Evolutionary conservation across 2,329 filamentous ascomycete genomes (phyloP).

Genomic region (Blastomyces silverae): DNA sequence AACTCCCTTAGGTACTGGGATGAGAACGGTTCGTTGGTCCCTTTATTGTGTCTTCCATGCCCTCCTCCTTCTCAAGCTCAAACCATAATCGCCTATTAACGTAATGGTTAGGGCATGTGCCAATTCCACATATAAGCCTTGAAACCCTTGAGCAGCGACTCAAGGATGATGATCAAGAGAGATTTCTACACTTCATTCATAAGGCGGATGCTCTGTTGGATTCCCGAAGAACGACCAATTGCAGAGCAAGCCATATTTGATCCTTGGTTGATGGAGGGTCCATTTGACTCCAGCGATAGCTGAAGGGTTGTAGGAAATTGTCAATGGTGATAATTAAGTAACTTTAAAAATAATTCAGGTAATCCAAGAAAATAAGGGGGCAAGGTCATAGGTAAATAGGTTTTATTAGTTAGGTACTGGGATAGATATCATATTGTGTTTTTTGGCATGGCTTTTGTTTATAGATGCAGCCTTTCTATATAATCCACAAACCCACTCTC

Average conservation of each 20-base stretch:
- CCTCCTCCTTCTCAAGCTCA: not conserved
- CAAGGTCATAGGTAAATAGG: no score
- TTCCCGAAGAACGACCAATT: conserved; percentile 12
- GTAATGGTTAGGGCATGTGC: conserved; percentile 12
- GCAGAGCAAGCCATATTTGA: not conserved
- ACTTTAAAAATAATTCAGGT: no score
- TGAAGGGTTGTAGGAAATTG: not conserved
- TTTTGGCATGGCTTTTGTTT: no score
- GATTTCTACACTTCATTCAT: conserved; percentile 7
- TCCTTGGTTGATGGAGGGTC: conserved; percentile 6
- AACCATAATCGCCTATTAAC: not conserved
- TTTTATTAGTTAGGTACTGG: no score
- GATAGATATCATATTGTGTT: no score
- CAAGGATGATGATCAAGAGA: not conserved
- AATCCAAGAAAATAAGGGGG: no score
- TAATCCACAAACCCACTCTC: no score
- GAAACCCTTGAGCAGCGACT: conserved; percentile 11
- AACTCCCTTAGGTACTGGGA: conserved; percentile 17
- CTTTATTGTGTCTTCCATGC: not conserved
- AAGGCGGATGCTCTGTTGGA: conserved; percentile 13
- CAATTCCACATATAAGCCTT: conserved; percentile 7
- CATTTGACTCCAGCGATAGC: not conserved
- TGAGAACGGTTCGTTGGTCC: conserved; percentile 11
- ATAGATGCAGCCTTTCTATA: no score
- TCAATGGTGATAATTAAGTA: no score